A percentile compares a stretch with the other conserved stretches of the same genome.
These are phyloP conservation scores for Quercus aquifolioides DNA, from an alignment of 306 rosid species.

Conservation along the genomic window DNA sequence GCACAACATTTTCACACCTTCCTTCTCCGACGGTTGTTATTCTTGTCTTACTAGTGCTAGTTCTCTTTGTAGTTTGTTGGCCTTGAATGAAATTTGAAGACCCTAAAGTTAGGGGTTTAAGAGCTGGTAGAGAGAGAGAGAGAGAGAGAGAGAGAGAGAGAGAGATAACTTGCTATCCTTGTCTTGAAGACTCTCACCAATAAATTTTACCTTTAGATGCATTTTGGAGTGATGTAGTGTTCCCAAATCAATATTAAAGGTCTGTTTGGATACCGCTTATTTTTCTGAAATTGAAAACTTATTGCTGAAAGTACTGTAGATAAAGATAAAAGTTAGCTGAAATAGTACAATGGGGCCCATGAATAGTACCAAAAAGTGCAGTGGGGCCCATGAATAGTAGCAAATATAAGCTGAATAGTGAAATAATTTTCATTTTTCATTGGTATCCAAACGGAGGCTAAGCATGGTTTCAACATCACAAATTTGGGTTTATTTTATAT, in stretches of 20 bases:
- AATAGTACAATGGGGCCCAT: fast-evolving
- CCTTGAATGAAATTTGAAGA: neutral
- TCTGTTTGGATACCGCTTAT: too few relatives aligned
- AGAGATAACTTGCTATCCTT: neutral
- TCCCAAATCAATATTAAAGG: neutral
- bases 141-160: neutral
- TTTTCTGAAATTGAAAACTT: too few relatives aligned
- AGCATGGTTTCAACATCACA: neutral
- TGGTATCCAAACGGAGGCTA: neutral
- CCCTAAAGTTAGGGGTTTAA: neutral
- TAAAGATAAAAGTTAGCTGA: too few relatives aligned
- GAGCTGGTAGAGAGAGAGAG: neutral
- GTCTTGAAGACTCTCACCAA: neutral
- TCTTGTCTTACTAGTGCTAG: neutral
- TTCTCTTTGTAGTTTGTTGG: neutral
- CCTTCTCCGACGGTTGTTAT: neutral
- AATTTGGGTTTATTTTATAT: slow-evolving; percentile 16
- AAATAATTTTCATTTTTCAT: too few relatives aligned
- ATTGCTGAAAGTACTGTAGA: too few relatives aligned
- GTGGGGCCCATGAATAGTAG: too few relatives aligned
- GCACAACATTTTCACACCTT: neutral
- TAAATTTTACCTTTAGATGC: neutral
- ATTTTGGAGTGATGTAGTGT: neutral
- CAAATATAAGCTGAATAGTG: too few relatives aligned
- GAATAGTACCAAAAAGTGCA: too few relatives aligned